These are phyloP conservation scores for Symbiodinium pilosum DNA, from an alignment of 73 alveolate species.

Conservation along the genomic window DNA sequence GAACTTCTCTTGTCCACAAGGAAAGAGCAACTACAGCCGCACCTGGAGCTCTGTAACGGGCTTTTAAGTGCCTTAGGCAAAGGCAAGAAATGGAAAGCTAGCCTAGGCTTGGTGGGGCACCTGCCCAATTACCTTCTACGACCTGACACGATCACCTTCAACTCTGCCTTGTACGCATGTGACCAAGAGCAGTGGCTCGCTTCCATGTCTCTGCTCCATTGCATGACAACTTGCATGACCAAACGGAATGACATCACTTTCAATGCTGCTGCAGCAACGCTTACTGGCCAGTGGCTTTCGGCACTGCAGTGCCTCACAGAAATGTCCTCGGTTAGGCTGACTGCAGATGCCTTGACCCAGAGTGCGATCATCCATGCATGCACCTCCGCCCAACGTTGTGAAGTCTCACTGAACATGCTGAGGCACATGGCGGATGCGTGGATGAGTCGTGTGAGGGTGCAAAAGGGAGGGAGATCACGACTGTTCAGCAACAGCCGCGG, in stretches of 20 bases:
- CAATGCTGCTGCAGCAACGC: conserved; percentile 37
- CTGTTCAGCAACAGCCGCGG: not conserved
- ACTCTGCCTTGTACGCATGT: not conserved
- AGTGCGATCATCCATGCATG: conserved; percentile 22
- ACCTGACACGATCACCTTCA: conserved; percentile 9
- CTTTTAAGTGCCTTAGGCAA: not conserved
- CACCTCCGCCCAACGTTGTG: not conserved
- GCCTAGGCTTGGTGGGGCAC: not conserved
- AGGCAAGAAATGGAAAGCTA: not conserved
- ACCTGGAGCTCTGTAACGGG: conserved; percentile 1
- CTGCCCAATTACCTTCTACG: not conserved
- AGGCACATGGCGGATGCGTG: conserved; percentile 1
- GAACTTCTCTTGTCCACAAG: not conserved
- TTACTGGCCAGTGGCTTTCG: conserved; percentile 26
- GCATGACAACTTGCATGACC: not conserved
- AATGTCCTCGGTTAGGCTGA: not conserved
- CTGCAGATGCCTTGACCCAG: conserved; percentile 59
- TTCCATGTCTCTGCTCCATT: not conserved
- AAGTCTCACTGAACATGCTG: not conserved
- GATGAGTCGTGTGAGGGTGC: conserved; percentile 2
- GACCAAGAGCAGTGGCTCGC: not conserved
- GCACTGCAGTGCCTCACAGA: not conserved
- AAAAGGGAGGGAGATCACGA: not conserved
- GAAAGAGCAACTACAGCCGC: not conserved
- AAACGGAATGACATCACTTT: conserved; percentile 29